Conservation (phyloP, 331 rosid species). For the Cydonia oblonga region DNA sequence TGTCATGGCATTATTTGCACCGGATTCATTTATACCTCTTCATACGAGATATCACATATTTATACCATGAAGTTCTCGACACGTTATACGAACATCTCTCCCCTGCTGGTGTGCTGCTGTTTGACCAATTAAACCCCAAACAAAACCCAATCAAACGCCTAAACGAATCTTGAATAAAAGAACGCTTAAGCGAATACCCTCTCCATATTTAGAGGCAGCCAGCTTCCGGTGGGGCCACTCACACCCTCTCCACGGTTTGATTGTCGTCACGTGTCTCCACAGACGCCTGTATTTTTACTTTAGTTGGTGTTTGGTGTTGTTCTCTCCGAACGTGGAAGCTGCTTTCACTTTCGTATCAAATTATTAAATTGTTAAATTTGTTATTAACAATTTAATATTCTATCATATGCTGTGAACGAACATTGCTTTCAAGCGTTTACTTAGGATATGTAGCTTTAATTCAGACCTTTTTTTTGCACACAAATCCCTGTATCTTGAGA, state of each 20-base stretch:
- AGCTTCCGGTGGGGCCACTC: neutral
- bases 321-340: neutral
- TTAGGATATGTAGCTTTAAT: neutral
- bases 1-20: too few relatives aligned
- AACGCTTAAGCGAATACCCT: neutral
- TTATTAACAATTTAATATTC: neutral
- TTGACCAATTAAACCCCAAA: neutral
- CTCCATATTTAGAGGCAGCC: neutral
- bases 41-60: too few relatives aligned
- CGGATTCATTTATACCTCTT: too few relatives aligned
- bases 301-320: neutral
- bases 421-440: constrained; percentile 6
- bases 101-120: neutral
- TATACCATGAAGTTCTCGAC: neutral
- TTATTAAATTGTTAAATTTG: neutral
- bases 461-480: neutral
- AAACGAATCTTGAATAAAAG: neutral
- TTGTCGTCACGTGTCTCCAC: constrained; percentile 1
- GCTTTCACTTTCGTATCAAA: neutral
- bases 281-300: neutral
- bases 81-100: neutral
- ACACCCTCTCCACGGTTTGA: neutral
- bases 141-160: neutral
- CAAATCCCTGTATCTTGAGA: neutral
- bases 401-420: neutral